Conservation (phyloP, 225 moss, liverwort and hornwort genomes). For the Asterella californica region DNA sequence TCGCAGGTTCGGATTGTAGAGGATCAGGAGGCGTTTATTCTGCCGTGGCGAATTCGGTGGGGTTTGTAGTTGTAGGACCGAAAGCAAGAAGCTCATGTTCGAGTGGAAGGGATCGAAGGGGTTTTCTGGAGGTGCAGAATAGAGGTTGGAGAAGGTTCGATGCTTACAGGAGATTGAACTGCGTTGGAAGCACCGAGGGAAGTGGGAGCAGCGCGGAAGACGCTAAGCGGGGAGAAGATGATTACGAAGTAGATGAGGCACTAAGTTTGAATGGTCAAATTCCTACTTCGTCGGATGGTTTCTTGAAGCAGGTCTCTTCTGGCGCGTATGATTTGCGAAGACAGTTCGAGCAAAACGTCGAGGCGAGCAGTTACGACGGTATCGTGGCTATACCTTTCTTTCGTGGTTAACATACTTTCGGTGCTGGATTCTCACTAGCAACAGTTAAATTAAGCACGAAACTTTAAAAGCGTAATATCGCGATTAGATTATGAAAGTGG, state of each 20-base stretch:
- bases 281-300: slow-evolving; percentile 44
- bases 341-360: slow-evolving; percentile 51
- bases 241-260: slow-evolving; percentile 44
- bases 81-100: slow-evolving; percentile 15
- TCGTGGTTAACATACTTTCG: neutral
- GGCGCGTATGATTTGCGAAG: slow-evolving; percentile 49
- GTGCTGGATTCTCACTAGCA: neutral
- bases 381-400: slow-evolving; percentile 3
- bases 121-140: slow-evolving; percentile 27
- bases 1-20: slow-evolving; percentile 15
- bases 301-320: slow-evolving; percentile 47
- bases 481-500: neutral
- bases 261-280: slow-evolving; percentile 46
- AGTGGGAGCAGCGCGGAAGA: slow-evolving; percentile 28
- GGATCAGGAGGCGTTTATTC: slow-evolving; percentile 5
- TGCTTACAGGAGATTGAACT: slow-evolving; percentile 26
- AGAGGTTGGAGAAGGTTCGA: slow-evolving; percentile 24
- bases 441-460: neutral
- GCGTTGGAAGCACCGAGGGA: slow-evolving; percentile 26
- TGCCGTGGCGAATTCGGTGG: slow-evolving; percentile 10
- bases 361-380: slow-evolving; percentile 51
- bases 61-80: slow-evolving; percentile 26
- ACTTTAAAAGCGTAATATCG: neutral
- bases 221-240: slow-evolving; percentile 27
- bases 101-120: slow-evolving; percentile 6